Evolutionary conservation across 768 basidiomycete genomes (phyloP), one percentile per base, ranked within the genome.

Genomic region (Boletus tylopilopsis): DNA sequence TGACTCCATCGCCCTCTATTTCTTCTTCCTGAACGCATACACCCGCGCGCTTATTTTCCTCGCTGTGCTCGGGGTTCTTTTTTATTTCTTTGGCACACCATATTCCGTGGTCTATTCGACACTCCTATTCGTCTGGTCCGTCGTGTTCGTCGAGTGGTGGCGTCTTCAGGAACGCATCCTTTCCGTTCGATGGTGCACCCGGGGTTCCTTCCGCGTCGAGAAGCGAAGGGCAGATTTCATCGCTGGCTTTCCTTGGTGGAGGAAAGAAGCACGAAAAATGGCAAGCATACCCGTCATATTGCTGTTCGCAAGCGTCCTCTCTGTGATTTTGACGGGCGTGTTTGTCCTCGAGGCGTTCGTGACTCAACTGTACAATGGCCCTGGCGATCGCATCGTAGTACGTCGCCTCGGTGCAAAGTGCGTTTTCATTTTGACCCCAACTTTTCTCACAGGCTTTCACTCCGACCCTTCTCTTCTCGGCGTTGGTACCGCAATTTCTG

Each of bases 291-390:
- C 89, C 8, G 74, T 90, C 49, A 83, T 97, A 54, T 55, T 84
- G 4, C 58, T 84, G 19, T 94, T 93, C 63, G 87, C 86, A 1
- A 77, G 73, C 12, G 67, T 85, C 5, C 77, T 97, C 29, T 79
- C 77, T 4, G 72, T 77, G 4, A 68, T 97, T 40, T 71, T 97
- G 56, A 90, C 90, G 1, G 80, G 73, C 6, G 91, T 95, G 32
- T 93, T 93, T 63, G 73, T 90, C 18, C 76, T 95, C 43, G 94
- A 95, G 64, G 94, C 93, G 0, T 94, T 99, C 56, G 85, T 96
- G 9, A 86, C 86, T 0, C 76, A 87, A 38, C 70, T 97, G 12
- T 99, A 97, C 69, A 82, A 85, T 24, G 96, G 96, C 0, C 87
- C 91, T 7, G 91, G 90, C 12, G 78, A 86, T 58, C 72, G 82